A percentile compares a stretch with the other conserved stretches of the same genome.
phyloP scores from a whole-genome alignment of 768 basidiomycete genomes.

The Suillus discolor region DNA sequence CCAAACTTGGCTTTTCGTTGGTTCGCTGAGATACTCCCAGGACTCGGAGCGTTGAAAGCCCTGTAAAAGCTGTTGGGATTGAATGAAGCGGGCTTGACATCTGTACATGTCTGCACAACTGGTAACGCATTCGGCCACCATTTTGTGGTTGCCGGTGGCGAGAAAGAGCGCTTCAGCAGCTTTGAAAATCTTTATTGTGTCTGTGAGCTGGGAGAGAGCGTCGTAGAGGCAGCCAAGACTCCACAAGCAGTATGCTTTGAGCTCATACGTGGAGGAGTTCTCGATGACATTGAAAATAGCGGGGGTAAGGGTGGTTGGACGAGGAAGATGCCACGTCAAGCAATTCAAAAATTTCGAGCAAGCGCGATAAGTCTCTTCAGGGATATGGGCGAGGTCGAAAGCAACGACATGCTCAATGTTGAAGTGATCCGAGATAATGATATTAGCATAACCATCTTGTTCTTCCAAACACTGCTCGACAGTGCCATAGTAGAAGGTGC shows the following conservation, averaged over 20 bases:
- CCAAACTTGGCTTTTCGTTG: not conserved
- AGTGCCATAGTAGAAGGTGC: not conserved
- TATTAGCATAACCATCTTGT: not conserved
- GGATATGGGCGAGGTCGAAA: not conserved
- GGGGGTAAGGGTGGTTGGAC: not conserved
- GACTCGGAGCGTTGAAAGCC: not conserved
- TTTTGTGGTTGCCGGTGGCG: not conserved
- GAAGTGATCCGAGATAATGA: not conserved
- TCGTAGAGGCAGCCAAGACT: not conserved
- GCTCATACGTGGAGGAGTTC: not conserved
- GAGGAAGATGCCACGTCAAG: not conserved
- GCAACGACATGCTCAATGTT: conserved; percentile 2
- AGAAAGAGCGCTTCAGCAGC: not conserved
- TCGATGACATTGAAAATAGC: not conserved
- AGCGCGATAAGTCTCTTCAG: not conserved
- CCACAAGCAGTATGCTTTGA: not conserved
- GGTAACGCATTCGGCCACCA: not conserved
- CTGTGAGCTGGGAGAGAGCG: not conserved
- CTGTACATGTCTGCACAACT: not conserved
- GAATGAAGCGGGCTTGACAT: not conserved
- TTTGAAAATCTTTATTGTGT: not conserved
- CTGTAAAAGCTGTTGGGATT: not conserved
- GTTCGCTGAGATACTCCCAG: not conserved
- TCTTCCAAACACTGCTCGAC: not conserved
- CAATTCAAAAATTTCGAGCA: not conserved